Evolutionary conservation across 495 filamentous ascomycete genomes (phyloP), one percentile per base, ranked within the genome.

Genomic region (Entonaema liquescens): DNA sequence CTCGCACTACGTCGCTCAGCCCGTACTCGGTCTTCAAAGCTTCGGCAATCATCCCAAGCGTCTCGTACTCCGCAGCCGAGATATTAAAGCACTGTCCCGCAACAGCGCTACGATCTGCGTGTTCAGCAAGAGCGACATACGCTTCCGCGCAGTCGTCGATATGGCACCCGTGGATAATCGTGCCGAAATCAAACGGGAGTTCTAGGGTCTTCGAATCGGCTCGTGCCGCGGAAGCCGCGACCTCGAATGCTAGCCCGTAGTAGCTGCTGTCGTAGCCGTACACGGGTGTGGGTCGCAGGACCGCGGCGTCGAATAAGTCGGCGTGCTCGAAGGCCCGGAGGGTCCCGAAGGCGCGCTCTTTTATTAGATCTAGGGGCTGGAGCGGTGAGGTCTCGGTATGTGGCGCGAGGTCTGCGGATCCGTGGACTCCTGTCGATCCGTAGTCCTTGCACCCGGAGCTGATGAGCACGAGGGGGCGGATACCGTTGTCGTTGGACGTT

Each of bases 371-470:
- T 19, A 71, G 13, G 1, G 74, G 67, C 7, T 72, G 67, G 13
- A 83, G 57, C 0, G 79, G 80, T 6, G 75, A 77, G 0, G 70
- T 63, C 61, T 84, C 81, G 2, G 75, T 78, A 36, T 82, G 81
- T 11, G 80, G 76, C 57, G 60, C 60, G 2, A 83, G 71, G 2
- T 54, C 73, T 0, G 68, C 44, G 0, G 70, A 62, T 5, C 78
- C 79, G 52, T 81, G 74, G 0, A 76, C 57, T 0, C 59, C 63
- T 2, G 76, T 81, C 19, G 62, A 75, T 1, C 81, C 81, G 70
- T 84, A 84, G 66, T 84, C 81, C 50, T 84, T 83, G 65, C 80
- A 81, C 0, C 82, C 82, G 11, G 76, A 79, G 17, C 75, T 81
- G 47, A 75, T 70, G 2, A 84, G 57, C 7, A 84, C 78, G 8